These are phyloP conservation scores for Neocatenulostroma microsporum DNA, from an alignment of 2,329 filamentous ascomycete genomes.

Conservation along the genomic window DNA sequence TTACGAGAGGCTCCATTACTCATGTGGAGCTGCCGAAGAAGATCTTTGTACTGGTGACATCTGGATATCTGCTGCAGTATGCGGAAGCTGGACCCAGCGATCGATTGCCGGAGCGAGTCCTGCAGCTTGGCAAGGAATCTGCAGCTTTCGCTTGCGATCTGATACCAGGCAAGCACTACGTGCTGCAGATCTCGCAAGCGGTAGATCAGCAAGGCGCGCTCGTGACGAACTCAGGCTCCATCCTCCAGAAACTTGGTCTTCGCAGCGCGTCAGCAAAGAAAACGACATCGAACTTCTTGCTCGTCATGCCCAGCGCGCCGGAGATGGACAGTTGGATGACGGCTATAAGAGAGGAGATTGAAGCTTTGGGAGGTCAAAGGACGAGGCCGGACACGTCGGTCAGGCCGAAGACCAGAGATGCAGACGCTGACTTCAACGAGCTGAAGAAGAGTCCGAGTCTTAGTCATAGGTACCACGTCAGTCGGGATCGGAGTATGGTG, in stretches of 20 bases:
- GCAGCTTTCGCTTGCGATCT: constrained; percentile 73
- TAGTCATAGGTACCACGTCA: constrained; percentile 32
- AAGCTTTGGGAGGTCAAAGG: constrained; percentile 60
- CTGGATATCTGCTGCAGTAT: constrained; percentile 69
- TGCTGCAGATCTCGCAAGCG: constrained; percentile 63
- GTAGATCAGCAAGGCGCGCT: constrained; percentile 51
- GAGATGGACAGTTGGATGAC: constrained; percentile 72
- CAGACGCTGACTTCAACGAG: constrained; percentile 7
- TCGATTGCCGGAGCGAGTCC: constrained; percentile 63
- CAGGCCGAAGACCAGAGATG: constrained; percentile 7
- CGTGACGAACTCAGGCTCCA: constrained; percentile 47
- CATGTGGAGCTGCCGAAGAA: constrained; percentile 55
- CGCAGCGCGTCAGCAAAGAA: constrained; percentile 30
- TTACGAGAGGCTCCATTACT: constrained; percentile 9
- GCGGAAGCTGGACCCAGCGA: constrained; percentile 61
- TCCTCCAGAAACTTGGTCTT: constrained; percentile 59
- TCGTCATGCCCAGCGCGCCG: constrained; percentile 64
- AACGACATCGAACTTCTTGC: constrained; percentile 55
- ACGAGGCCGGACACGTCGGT: constrained; percentile 43
- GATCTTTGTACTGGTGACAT: constrained; percentile 62
- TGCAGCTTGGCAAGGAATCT: constrained; percentile 65
- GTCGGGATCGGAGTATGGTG: constrained; percentile 28
- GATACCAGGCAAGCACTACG: constrained; percentile 73
- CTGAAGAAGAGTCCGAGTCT: constrained; percentile 17
- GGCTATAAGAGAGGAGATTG: constrained; percentile 61